Base-by-base conservation (phyloP, 805 yeast genomes). In the Ogataea corticis region DNA sequence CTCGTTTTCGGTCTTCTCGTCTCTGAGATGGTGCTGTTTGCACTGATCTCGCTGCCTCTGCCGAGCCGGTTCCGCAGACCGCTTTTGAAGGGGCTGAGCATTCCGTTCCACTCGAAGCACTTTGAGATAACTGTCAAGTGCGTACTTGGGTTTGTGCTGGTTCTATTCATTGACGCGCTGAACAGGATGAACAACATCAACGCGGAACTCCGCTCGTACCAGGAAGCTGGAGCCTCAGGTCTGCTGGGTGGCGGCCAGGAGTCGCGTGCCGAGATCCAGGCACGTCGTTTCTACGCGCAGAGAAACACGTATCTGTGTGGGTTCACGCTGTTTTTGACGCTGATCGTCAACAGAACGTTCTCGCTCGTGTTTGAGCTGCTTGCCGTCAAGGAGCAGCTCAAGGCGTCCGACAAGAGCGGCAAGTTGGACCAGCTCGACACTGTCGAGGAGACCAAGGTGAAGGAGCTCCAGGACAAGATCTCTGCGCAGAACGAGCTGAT, bases 281-380 rank as follows among this genome's bases (percentile, higher is more conserved):
- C 97, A 17, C 80, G 97, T 67, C 79, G 90, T 61, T 94, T 94
- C 68, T 91, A 91, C 62, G 89, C 97, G 16, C 99, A 94, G 71
- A 82, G 99, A 71, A 94, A 94, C 73, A 81, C 90, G 84, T 94
- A 94, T 59, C 75, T 94, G 41, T 89, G 97, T 56, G 99, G 99
- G 1, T 89, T 91, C 69, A 90, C 98, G 2, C 77, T 94, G 65
- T 94, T 94, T 65, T 73, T 94, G 59, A 87, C 96, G 2, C 74
- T 91, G 61, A 85, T 89, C 42, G 81, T 91, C 55, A 82, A 85
- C 60, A 79, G 97, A 69, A 89, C 97, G 2, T 89, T 87, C 65
- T 73, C 80, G 3, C 73, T 90, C 54, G 95, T 88, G 25, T 83
- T 82, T 39, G 94, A 86, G 59, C 72, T 89, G 65, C 66, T 85